Conservation (phyloP, 208 protist species). For the Angomonas desouzai region DNA sequence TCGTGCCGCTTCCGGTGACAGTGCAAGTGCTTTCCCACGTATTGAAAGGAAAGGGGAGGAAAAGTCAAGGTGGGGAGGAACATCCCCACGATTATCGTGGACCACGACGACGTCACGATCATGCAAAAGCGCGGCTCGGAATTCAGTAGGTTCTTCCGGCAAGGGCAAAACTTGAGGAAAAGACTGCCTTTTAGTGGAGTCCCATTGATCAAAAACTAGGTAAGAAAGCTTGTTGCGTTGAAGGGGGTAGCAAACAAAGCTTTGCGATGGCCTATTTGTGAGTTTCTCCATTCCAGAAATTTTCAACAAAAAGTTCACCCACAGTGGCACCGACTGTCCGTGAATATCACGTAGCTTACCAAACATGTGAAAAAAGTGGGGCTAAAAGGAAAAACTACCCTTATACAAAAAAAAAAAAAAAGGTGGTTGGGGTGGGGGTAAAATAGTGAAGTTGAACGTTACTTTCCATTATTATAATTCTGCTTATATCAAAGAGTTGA, state of each 20-base stretch:
- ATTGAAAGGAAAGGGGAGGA: not conserved
- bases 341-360: not conserved
- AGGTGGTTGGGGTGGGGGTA: slow-evolving; percentile 5
- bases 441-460: not conserved
- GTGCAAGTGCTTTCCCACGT: not conserved
- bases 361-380: not conserved
- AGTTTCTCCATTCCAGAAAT: too few species aligned
- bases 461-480: too few species aligned
- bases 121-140: not conserved
- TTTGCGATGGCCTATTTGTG: too few species aligned
- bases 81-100: not conserved
- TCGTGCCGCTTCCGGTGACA: not conserved
- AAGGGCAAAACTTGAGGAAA: not conserved
- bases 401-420: slow-evolving; percentile 13
- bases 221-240: not conserved
- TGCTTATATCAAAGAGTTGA: too few species aligned
- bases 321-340: not conserved
- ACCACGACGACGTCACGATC: not conserved
- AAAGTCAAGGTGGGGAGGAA: not conserved
- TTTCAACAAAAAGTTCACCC: not conserved
- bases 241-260: slow-evolving; percentile 3
- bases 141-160: not conserved
- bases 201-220: not conserved
- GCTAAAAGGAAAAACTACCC: too few species aligned
- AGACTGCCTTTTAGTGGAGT: not conserved